Evolutionary conservation across 441 rosid species (phyloP), one percentile per base, ranked within the genome.

Genomic region (Euphorbia celastroides): DNA sequence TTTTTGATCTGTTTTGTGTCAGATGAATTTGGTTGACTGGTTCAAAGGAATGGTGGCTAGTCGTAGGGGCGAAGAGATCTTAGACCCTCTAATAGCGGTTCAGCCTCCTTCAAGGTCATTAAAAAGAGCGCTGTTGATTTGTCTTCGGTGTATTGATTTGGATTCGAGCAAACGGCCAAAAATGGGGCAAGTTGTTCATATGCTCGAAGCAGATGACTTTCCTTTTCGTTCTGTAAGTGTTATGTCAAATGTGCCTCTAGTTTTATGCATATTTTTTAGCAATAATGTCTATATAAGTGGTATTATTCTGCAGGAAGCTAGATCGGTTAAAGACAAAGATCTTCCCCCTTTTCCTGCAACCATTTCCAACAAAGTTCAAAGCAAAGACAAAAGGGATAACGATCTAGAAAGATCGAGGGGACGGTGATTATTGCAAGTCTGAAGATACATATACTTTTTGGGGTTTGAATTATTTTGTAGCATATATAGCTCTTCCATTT

Each of bases 11-110:
- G 11, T 28, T 72, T 63, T 64, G 12, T 67, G 72, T 62, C 83
- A 93, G 98, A 86, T 87, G 91, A 93, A 90, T 72, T 80, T 93
- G 70, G 92, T 90, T 60, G 98, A 93, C 65, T 93, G 98, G 98
- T 93, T 93, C 41, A 90, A 86, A 83, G 92, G 94, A 36, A 88
- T 88, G 98, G 90, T 93, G 34, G 97, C 96, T 19, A 88, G 91
- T 71, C 92, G 82, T 25, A 90, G 86, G 8, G 97, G 85, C 56
- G 98, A 93, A 72, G 96, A 90, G 67, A 73, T 87, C 62, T 71
- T 90, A 58, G 98, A 93, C 70, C 96, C 96, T 22, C 80, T 83
- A 34, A 88, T 90, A 11, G 84, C 78, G 27, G 79, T 67, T 65
- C 84, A 72, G 57, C 90, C 95, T 2, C 64, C 91, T 67, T 82